Conservation (phyloP, 2,329 filamentous ascomycete species). For the Botrytis fabae region DNA sequence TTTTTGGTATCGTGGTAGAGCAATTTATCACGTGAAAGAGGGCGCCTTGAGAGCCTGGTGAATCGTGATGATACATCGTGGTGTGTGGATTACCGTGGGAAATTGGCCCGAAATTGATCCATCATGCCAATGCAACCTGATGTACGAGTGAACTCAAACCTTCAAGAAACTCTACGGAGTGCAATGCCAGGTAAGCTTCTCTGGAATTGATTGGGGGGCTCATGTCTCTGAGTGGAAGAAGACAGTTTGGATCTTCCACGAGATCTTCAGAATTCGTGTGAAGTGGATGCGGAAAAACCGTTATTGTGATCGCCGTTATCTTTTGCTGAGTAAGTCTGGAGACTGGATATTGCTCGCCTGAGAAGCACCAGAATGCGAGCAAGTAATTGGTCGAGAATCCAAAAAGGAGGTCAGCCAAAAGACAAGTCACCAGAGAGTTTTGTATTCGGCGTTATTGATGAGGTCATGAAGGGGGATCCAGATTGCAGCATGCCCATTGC, state of each 20-base stretch:
- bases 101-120: conserved; percentile 5
- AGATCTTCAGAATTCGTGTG: background rate
- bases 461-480: conserved; percentile 3
- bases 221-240: background rate
- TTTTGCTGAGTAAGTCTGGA: background rate
- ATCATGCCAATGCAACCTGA: background rate
- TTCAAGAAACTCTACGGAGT: background rate
- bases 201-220: background rate
- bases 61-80: background rate
- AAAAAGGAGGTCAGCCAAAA: conserved; percentile 3
- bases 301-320: conserved; percentile 14
- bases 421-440: background rate
- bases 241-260: conserved; percentile 4
- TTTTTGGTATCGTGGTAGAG: background rate
- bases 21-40: background rate
- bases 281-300: conserved; percentile 2
- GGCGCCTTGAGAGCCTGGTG: background rate
- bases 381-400: background rate
- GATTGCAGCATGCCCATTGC: background rate
- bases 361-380: background rate
- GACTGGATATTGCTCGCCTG: background rate
- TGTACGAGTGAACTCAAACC: background rate
- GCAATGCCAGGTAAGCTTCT: background rate
- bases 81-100: background rate
- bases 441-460: conserved; percentile 11